Base-by-base conservation (phyloP, 257 asterid genomes). In the Solanum boliviense region DNA sequence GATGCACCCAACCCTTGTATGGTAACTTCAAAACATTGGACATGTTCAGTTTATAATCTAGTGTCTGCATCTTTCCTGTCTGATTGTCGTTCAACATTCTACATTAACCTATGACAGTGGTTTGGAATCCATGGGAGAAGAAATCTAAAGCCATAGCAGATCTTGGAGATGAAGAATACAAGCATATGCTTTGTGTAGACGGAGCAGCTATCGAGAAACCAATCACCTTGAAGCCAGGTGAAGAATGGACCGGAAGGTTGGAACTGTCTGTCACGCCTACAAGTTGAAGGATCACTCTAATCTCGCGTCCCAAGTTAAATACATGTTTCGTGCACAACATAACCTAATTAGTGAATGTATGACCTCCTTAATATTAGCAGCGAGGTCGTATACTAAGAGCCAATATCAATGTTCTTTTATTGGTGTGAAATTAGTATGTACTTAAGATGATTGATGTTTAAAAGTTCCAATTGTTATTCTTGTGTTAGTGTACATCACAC, bases 61-160 rank as follows among this genome's bases (percentile, higher is more conserved):
- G 38, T 46, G 20, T 44, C 83, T 74, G 27, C 20, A 0, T 23
- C 3, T 36, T 74, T 36, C 23, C 60, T n/a, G 34, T 27, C 68
- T 16, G 41, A 29, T 44, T 44, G 16, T 81, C 29, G 5, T 15
- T 79, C 23, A 79, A 44, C 38, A 27, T 25, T 29, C 68, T 46
- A 5, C 68, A 16, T 81, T 29, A 9, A 81, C 27, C 5, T 36
- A 46, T 67, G 12, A 35, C 88, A 94, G 99, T 93, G 89, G 99
- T 96, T 32, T 96, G 99, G 99, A 96, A 95, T 92, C 98, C 98
- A 83, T 95, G 98, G 98, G 98, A 94, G 73, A 94, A 92, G 93
- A 96, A 91, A 86, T 89, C 99, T 5, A 91, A 85, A 89, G 89
- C 91, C 16, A 94, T 93, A 58, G 41, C 72, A 5, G 98, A 96